Conservation (phyloP, 768 basidiomycete species). For the Pulveroboletus ravenelii region DNA sequence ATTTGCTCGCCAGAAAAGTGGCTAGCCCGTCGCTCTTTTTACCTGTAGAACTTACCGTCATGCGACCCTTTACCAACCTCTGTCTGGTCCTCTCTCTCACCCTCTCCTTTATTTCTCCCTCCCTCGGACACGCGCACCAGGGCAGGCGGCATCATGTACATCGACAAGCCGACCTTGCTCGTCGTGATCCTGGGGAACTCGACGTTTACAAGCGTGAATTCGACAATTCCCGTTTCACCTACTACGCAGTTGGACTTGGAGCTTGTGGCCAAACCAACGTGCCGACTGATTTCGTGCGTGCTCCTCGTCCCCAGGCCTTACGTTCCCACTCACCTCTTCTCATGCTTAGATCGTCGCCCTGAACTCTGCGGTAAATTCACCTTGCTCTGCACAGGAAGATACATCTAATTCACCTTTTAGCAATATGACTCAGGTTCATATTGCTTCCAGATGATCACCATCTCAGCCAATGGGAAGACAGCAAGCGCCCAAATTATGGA, state of each 20-base stretch:
- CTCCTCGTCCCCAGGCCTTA: background rate
- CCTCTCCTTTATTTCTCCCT: slow-evolving; percentile 15
- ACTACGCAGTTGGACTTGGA: slow-evolving; percentile 40
- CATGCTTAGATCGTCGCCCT: slow-evolving; percentile 49
- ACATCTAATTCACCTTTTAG: slow-evolving; percentile 29
- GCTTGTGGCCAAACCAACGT: slow-evolving; percentile 35
- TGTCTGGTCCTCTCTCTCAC: slow-evolving; percentile 16
- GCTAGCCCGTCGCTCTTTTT: slow-evolving; percentile 22
- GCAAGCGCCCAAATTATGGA: slow-evolving; percentile 58
- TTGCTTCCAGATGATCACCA: slow-evolving; percentile 60
- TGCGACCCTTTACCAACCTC: slow-evolving; percentile 23
- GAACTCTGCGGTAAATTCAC: slow-evolving; percentile 23
- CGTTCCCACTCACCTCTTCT: slow-evolving; percentile 2
- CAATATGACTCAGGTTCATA: slow-evolving; percentile 51
- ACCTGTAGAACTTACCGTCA: slow-evolving; percentile 1
- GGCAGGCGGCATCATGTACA: slow-evolving; percentile 21
- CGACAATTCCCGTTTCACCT: slow-evolving; percentile 31
- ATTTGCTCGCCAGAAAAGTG: background rate
- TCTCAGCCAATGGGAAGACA: slow-evolving; percentile 55
- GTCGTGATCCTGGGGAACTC: slow-evolving; percentile 24
- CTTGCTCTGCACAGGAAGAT: background rate
- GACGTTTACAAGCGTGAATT: slow-evolving; percentile 18
- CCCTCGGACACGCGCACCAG: slow-evolving; percentile 20
- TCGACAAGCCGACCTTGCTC: slow-evolving; percentile 20
- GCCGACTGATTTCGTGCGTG: slow-evolving; percentile 33